These are phyloP conservation scores for Passiflora organensis DNA, from an alignment of 345 rosid species.

Conservation along the genomic window DNA sequence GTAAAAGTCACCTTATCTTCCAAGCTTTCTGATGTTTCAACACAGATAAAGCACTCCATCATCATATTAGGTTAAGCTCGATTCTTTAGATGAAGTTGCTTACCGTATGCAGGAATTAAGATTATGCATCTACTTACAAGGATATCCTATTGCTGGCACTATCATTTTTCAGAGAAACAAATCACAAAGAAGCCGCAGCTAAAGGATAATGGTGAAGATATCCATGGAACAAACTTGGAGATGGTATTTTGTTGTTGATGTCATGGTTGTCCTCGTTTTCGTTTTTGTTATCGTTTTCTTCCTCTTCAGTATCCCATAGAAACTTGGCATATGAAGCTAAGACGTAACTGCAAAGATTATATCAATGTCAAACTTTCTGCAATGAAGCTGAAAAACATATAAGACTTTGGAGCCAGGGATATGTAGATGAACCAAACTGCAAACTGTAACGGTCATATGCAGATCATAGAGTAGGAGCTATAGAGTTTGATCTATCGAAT, in stretches of 20 bases:
- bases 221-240: constrained; percentile 25
- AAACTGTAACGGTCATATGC: background rate
- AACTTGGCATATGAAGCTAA: constrained; percentile 70
- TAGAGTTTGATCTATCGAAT: background rate
- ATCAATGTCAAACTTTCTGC: constrained; percentile 6
- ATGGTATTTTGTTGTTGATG: constrained; percentile 8
- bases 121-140: too few species aligned
- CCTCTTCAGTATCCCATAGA: constrained; percentile 62
- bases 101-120: too few species aligned
- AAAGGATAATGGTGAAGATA: constrained; percentile 21
- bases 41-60: too few species aligned
- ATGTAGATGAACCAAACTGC: background rate
- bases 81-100: too few species aligned
- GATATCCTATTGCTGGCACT: background rate
- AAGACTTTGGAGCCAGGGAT: background rate
- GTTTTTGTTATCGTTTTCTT: constrained; percentile 25
- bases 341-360: constrained; percentile 41
- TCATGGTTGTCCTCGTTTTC: constrained; percentile 2
- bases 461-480: background rate
- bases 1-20: too few species aligned
- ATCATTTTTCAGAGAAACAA: background rate
- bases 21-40: too few species aligned
- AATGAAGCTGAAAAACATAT: background rate
- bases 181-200: constrained; percentile 25
- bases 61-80: too few species aligned